Conservation (phyloP, 148 eudicot species). For the Drosera capensis region DNA sequence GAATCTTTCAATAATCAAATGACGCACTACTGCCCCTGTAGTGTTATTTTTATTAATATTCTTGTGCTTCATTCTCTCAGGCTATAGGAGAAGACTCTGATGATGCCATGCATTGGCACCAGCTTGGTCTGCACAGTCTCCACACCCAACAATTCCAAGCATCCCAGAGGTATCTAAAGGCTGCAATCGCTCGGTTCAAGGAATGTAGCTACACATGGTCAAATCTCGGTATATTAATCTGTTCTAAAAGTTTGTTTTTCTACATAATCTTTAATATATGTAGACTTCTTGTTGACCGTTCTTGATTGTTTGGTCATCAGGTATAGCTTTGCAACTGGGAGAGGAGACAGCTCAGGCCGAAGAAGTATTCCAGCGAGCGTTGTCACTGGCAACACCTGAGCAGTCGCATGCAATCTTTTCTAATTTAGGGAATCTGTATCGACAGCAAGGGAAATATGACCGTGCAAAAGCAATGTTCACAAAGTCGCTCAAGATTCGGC, state of each 20-base stretch:
- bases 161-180: conserved; percentile 78
- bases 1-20: too few relatives aligned
- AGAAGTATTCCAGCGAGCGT: conserved; percentile 66
- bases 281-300: background rate
- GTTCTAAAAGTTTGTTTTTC: background rate
- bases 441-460: conserved; percentile 58
- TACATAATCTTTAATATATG: background rate
- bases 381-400: conserved; percentile 46
- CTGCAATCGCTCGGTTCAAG: conserved; percentile 62
- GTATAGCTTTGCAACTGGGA: conserved; percentile 72
- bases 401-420: conserved; percentile 68
- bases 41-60: too few relatives aligned
- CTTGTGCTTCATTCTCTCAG: conserved; percentile 22
- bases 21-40: too few relatives aligned
- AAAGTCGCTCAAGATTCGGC: conserved; percentile 66
- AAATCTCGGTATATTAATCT: conserved; percentile 51
- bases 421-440: conserved; percentile 77
- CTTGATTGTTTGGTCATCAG: too few relatives aligned
- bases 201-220: conserved; percentile 93
- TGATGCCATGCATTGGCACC: conserved; percentile 93
- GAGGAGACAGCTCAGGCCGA: conserved; percentile 65
- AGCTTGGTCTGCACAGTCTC: conserved; percentile 86
- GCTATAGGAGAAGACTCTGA: conserved; percentile 75
- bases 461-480: conserved; percentile 85
- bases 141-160: conserved; percentile 60